These are phyloP conservation scores for Hypoxylon lienhwacheense DNA, from an alignment of 495 filamentous ascomycete genomes.

Conservation along the genomic window DNA sequence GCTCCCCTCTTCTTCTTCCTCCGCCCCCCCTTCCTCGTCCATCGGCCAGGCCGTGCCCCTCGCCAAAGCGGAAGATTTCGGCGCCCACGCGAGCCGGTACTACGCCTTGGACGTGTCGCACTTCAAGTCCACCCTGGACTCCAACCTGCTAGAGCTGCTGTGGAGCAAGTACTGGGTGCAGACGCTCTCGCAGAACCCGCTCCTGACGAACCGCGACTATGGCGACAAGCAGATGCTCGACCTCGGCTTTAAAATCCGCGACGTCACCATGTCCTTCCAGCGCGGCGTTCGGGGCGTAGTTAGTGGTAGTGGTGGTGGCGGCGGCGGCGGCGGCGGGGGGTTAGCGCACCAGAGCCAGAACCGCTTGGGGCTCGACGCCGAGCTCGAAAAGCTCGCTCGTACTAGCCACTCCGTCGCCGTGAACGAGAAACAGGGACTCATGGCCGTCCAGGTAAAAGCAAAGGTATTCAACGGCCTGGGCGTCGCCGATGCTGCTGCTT, in stretches of 20 bases:
- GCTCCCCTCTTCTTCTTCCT: slow-evolving; percentile 51
- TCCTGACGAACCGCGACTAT: slow-evolving; percentile 92
- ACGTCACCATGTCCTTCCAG: slow-evolving; percentile 57
- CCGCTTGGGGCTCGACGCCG: slow-evolving; percentile 49
- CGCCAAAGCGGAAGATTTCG: slow-evolving; percentile 93
- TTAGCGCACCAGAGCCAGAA: background rate
- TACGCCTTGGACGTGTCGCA: slow-evolving; percentile 89
- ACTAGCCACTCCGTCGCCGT: slow-evolving; percentile 79
- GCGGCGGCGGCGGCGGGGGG: slow-evolving; percentile 2
- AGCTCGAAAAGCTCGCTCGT: slow-evolving; percentile 77
- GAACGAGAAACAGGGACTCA: slow-evolving; percentile 82
- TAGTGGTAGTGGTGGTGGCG: slow-evolving; percentile 5
- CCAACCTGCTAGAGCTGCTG: slow-evolving; percentile 77
- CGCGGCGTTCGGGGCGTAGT: slow-evolving; percentile 34
- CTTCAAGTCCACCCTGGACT: slow-evolving; percentile 90
- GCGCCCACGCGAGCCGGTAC: slow-evolving; percentile 85
- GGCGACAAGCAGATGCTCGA: slow-evolving; percentile 90
- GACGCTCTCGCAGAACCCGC: slow-evolving; percentile 91
- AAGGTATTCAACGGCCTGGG: slow-evolving; percentile 76
- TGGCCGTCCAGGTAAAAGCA: slow-evolving; percentile 82
- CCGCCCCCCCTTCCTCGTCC: slow-evolving; percentile 47
- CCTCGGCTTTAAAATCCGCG: slow-evolving; percentile 74
- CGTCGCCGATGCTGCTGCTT: slow-evolving; percentile 18
- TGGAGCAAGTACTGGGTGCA: slow-evolving; percentile 99
- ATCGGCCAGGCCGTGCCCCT: slow-evolving; percentile 76